Evolutionary conservation across 495 filamentous ascomycete genomes (phyloP).

Genomic region (Xylaria nigripes): DNA sequence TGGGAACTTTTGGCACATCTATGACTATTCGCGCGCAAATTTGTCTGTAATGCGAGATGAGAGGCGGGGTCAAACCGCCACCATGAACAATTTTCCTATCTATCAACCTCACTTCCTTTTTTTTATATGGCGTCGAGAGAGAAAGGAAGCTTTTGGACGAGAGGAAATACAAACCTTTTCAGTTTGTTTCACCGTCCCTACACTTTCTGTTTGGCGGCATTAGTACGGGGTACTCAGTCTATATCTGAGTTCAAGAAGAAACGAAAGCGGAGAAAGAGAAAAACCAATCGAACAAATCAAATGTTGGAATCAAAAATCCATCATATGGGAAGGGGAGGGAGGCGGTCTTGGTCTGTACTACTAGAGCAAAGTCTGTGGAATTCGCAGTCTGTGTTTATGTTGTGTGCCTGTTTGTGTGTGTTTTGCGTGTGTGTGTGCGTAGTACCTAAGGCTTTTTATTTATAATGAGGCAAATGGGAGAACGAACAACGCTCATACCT

Average conservation of each 20-base stretch:
- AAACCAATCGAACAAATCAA: background rate
- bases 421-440: conserved; percentile 11
- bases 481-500: too few relatives aligned
- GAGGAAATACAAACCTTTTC: background rate
- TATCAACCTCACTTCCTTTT: background rate
- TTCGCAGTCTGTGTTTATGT: background rate
- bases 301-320: background rate
- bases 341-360: background rate
- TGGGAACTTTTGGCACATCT: background rate
- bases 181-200: background rate
- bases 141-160: background rate
- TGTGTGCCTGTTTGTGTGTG: conserved; percentile 11
- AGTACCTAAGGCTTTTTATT: conserved; percentile 1
- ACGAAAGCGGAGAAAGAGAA: background rate
- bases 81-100: background rate
- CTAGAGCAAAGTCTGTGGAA: background rate
- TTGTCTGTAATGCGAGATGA: conserved; percentile 6
- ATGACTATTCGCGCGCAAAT: background rate
- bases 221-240: background rate
- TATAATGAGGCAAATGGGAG: conserved; percentile 1
- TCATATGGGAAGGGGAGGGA: background rate
- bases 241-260: background rate
- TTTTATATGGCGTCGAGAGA: background rate
- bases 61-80: background rate
- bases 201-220: background rate